A percentile compares a stretch with the other conserved stretches of the same genome.
These are phyloP conservation scores for Lepidium aucheri DNA, from an alignment of 345 rosid genomes.

Conservation along the genomic window DNA sequence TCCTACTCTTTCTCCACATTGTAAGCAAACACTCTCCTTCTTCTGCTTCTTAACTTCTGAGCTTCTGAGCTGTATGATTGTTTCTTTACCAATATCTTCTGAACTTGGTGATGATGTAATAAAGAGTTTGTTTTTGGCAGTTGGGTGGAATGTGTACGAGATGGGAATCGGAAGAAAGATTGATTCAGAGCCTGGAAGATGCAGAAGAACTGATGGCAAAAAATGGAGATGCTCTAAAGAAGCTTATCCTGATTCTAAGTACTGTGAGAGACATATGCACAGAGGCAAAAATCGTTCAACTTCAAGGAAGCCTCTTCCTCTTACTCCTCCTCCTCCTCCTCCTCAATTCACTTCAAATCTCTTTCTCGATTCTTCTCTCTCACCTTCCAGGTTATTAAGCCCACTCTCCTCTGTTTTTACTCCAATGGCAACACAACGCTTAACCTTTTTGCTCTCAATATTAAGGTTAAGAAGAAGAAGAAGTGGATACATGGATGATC, in stretches of 20 bases:
- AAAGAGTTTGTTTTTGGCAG: slow-evolving; percentile 21
- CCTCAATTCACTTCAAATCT: slow-evolving; percentile 27
- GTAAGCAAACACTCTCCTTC: slow-evolving; percentile 26
- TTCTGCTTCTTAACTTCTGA: neutral
- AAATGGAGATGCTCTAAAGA: slow-evolving; percentile 95
- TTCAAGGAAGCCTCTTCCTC: slow-evolving; percentile 62
- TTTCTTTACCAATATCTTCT: neutral
- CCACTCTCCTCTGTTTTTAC: slow-evolving; percentile 28
- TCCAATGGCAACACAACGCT: slow-evolving; percentile 27
- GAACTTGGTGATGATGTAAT: neutral
- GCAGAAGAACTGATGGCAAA: slow-evolving; percentile 94
- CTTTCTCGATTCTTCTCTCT: slow-evolving; percentile 23
- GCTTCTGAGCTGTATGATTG: too few species aligned
- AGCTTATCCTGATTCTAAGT: slow-evolving; percentile 84
- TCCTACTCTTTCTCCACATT: slow-evolving; percentile 43
- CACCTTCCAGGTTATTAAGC: slow-evolving; percentile 9
- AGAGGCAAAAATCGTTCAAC: slow-evolving; percentile 88
- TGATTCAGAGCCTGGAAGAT: slow-evolving; percentile 91
- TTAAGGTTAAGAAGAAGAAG: slow-evolving; percentile 33
- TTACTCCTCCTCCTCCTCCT: slow-evolving; percentile 1
- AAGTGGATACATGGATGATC: slow-evolving; percentile 52
- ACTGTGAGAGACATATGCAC: slow-evolving; percentile 94
- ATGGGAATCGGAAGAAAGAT: slow-evolving; percentile 69
- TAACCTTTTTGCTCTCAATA: neutral
- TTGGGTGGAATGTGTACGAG: slow-evolving; percentile 76